Evolutionary conservation across 257 asterid species (phyloP).

Genomic region (Thymus quinquecostatus): DNA sequence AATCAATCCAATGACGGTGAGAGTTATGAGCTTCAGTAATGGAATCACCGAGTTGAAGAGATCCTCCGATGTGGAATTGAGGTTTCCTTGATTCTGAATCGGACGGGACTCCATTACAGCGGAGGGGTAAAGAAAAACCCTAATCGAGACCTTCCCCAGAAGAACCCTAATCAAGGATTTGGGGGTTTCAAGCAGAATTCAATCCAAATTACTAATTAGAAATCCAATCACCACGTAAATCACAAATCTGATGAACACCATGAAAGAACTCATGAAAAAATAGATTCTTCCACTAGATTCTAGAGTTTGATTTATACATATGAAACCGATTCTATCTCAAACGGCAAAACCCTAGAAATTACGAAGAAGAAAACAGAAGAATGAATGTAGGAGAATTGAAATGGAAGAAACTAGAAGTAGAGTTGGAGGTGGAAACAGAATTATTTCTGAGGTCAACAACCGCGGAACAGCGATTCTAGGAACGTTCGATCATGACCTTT

Average conservation of each 20-base stretch:
- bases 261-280: background rate
- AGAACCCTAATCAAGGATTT: conserved; percentile 28
- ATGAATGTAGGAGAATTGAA: background rate
- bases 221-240: background rate
- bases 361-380: background rate
- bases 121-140: background rate
- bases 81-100: conserved; percentile 10
- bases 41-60: conserved; percentile 68
- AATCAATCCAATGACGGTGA: conserved; percentile 71
- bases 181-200: conserved; percentile 26
- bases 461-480: background rate
- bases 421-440: background rate
- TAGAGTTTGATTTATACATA: background rate
- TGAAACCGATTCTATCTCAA: no score
- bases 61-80: conserved; percentile 49
- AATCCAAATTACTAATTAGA: conserved; percentile 2
- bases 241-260: background rate
- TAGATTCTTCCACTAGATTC: conserved; percentile 21
- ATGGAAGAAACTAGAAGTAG: conserved; percentile 2
- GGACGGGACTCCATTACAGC: conserved; percentile 39
- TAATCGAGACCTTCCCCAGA: background rate
- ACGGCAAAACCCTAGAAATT: no score
- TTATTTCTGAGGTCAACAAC: background rate
- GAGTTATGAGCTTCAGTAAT: conserved; percentile 69
- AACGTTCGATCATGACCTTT: no score